These are phyloP conservation scores for Nicotiana benthamiana DNA, from an alignment of 257 asterid genomes.

Conservation along the genomic window DNA sequence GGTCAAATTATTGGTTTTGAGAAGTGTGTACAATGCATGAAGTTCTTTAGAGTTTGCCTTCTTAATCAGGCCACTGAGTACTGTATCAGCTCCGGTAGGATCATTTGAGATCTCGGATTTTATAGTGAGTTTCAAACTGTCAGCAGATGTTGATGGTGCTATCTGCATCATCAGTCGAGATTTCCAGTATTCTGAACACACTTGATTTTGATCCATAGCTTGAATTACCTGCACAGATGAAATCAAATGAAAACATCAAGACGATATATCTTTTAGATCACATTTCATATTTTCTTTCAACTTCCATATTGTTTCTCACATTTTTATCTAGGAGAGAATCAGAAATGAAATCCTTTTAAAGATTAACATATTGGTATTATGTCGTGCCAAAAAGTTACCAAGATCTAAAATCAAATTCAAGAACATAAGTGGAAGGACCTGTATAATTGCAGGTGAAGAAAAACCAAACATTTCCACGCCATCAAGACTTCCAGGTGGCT, in stretches of 20 bases:
- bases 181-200: constrained; percentile 70
- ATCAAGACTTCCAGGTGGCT: constrained; percentile 95
- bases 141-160: constrained; percentile 34
- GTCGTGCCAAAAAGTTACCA: neutral
- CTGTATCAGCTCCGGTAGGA: constrained; percentile 22
- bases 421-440: constrained; percentile 31
- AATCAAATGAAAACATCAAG: neutral
- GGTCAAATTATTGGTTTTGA: constrained; percentile 28
- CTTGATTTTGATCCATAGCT: constrained; percentile 60
- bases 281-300: neutral
- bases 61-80: constrained; percentile 47
- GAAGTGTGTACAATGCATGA: constrained; percentile 44
- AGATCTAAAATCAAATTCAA: neutral
- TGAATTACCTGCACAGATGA: constrained; percentile 55
- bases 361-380: neutral
- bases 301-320: neutral
- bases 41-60: constrained; percentile 73
- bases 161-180: constrained; percentile 80
- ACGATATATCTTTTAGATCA: neutral
- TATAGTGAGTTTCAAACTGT: constrained; percentile 9
- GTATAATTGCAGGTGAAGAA: constrained; percentile 78
- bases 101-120: constrained; percentile 39
- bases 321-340: neutral
- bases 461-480: constrained; percentile 99
- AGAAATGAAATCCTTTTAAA: neutral